phyloP scores from a whole-genome alignment of 1,139 yeast genomes.

The Scheffersomyces segobiensis region DNA sequence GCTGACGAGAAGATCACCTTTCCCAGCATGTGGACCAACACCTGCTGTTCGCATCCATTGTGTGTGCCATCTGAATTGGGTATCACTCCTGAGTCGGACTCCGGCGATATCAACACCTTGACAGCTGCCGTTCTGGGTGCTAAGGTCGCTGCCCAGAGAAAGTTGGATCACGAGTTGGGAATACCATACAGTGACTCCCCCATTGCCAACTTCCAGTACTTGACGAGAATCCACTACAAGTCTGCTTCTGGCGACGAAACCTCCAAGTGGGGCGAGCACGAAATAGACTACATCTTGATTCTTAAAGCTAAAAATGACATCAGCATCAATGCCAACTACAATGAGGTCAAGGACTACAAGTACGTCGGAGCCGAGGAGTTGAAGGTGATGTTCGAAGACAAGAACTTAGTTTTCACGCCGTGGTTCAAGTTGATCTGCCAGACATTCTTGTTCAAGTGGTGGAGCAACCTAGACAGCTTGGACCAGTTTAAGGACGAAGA shows the following conservation, averaged over 20 bases:
- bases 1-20: constrained; percentile 96
- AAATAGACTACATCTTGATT: constrained; percentile 89
- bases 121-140: constrained; percentile 68
- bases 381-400: constrained; percentile 72
- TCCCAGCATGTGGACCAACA: constrained; percentile 96
- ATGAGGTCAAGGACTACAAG: constrained; percentile 80
- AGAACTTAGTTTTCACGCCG: constrained; percentile 75
- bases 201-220: constrained; percentile 66
- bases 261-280: constrained; percentile 97
- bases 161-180: constrained; percentile 90
- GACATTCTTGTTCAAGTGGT: constrained; percentile 89
- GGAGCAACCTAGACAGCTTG: constrained; percentile 70
- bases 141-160: constrained; percentile 86
- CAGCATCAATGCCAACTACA: constrained; percentile 55
- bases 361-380: constrained; percentile 73
- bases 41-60: constrained; percentile 97
- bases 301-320: constrained; percentile 61
- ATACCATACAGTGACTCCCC: constrained; percentile 67
- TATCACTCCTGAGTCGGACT: constrained; percentile 19
- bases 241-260: constrained; percentile 68
- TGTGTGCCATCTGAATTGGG: constrained; percentile 84
- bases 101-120: constrained; percentile 45
- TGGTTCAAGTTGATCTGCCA: constrained; percentile 98
- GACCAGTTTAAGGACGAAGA: constrained; percentile 44
- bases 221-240: constrained; percentile 93